These are phyloP conservation scores for Exophiala calicioides DNA, from an alignment of 2,329 filamentous ascomycete species.

Conservation along the genomic window DNA sequence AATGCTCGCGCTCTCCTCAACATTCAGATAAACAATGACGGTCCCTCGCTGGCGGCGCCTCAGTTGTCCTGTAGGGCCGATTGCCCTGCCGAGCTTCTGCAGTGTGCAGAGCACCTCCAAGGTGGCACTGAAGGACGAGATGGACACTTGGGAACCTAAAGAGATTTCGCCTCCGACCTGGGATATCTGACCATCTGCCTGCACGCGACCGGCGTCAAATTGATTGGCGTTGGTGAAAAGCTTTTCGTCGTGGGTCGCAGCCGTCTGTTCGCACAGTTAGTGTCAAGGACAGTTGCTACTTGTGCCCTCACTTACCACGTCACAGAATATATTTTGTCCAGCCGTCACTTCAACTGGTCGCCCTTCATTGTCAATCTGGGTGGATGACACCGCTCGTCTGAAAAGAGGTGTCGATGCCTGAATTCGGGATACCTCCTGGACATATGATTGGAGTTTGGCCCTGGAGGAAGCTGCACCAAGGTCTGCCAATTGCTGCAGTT, in stretches of 20 bases:
- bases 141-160: conserved; percentile 62
- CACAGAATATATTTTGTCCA: conserved; percentile 64
- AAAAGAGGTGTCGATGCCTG: conserved; percentile 1
- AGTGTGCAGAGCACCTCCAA: conserved; percentile 40
- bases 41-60: conserved; percentile 38
- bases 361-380: conserved; percentile 56
- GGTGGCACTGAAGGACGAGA: conserved; percentile 56
- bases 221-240: conserved; percentile 62
- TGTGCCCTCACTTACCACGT: conserved; percentile 59
- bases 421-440: conserved; percentile 3
- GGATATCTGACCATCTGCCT: conserved; percentile 2
- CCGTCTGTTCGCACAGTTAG: conserved; percentile 9
- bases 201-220: conserved; percentile 53
- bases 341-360: conserved; percentile 63
- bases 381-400: conserved; percentile 10
- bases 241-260: conserved; percentile 56
- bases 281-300: not conserved
- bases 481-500: conserved; percentile 61
- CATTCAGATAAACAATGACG: conserved; percentile 29
- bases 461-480: not conserved
- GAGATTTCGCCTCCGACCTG: conserved; percentile 63
- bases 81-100: conserved; percentile 41
- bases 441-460: conserved; percentile 5
- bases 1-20: conserved; percentile 37
- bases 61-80: conserved; percentile 41